These are phyloP conservation scores for Brettanomyces naardenensis DNA, from an alignment of 805 yeast genomes.

Conservation along the genomic window DNA sequence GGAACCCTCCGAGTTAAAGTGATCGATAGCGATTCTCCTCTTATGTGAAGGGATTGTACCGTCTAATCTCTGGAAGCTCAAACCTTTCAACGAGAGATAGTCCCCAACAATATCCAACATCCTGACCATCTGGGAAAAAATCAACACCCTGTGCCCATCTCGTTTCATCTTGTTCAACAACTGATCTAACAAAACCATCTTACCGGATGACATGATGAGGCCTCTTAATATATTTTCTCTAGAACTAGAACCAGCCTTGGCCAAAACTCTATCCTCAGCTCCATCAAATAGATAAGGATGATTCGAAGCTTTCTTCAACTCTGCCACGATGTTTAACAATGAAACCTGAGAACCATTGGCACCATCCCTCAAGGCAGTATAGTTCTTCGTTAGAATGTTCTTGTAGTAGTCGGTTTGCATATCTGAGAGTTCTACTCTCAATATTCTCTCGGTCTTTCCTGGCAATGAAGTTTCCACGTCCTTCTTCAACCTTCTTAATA, in stretches of 20 bases:
- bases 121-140: slow-evolving; percentile 96
- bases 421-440: slow-evolving; percentile 92
- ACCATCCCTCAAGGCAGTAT: slow-evolving; percentile 85
- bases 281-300: slow-evolving; percentile 94
- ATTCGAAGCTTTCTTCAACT: slow-evolving; percentile 91
- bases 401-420: slow-evolving; percentile 92
- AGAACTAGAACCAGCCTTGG: slow-evolving; percentile 50
- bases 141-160: slow-evolving; percentile 94
- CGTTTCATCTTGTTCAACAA: slow-evolving; percentile 72
- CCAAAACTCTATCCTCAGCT: slow-evolving; percentile 77
- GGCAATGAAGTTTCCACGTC: slow-evolving; percentile 97
- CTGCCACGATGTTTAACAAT: slow-evolving; percentile 86
- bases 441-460: slow-evolving; percentile 88
- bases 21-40: slow-evolving; percentile 91
- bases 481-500: slow-evolving; percentile 86
- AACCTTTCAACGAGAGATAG: slow-evolving; percentile 79
- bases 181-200: slow-evolving; percentile 93
- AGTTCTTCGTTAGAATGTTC: slow-evolving; percentile 87
- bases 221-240: slow-evolving; percentile 84
- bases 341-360: slow-evolving; percentile 75
- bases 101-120: slow-evolving; percentile 94
- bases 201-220: slow-evolving; percentile 94
- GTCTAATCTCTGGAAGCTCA: slow-evolving; percentile 85
- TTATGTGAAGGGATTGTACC: slow-evolving; percentile 95
- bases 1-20: slow-evolving; percentile 89